A percentile compares a stretch with the other conserved stretches of the same genome.
Evolutionary conservation across 805 yeast species (phyloP).

Genomic region (Saccharomyces jurei): DNA sequence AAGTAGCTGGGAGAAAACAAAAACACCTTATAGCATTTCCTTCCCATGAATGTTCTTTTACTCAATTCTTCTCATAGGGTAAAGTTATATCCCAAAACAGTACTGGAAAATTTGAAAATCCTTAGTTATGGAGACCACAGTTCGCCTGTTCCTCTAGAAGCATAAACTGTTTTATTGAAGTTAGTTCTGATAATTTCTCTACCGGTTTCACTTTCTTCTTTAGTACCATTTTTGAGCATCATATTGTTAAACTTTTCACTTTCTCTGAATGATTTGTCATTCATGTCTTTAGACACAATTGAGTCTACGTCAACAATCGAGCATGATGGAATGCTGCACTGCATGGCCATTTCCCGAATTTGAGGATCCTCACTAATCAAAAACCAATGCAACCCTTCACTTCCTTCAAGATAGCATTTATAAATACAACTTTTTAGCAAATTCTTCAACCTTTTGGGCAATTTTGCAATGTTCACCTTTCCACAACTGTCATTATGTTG

Average conservation of each 20-base stretch:
- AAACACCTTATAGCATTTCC: not conserved
- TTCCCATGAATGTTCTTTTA: not conserved
- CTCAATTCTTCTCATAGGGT: not conserved
- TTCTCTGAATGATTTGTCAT: constrained; percentile 17
- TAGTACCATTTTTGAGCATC: constrained; percentile 15
- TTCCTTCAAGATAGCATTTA: constrained; percentile 39
- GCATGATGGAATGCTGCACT: constrained; percentile 42
- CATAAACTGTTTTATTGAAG: constrained; percentile 44
- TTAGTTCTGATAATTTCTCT: constrained; percentile 35
- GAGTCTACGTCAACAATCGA: constrained; percentile 26
- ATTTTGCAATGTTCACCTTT: constrained; percentile 24
- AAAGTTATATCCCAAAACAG: not conserved
- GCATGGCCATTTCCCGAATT: constrained; percentile 49
- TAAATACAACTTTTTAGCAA: constrained; percentile 52
- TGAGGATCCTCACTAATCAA: constrained; percentile 53
- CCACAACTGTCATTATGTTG: constrained; percentile 6
- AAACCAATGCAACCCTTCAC: constrained; percentile 40
- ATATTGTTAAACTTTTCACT: constrained; percentile 20
- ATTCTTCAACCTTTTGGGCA: constrained; percentile 48
- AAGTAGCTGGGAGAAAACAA: not conserved
- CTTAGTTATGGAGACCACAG: constrained; percentile 46
- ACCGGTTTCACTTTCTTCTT: constrained; percentile 21
- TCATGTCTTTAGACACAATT: constrained; percentile 18
- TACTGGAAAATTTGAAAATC: not conserved
- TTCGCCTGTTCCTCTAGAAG: constrained; percentile 53